Evolutionary conservation across 305 asterid genomes (phyloP).

Genomic region (Fraxinus baroniana): DNA sequence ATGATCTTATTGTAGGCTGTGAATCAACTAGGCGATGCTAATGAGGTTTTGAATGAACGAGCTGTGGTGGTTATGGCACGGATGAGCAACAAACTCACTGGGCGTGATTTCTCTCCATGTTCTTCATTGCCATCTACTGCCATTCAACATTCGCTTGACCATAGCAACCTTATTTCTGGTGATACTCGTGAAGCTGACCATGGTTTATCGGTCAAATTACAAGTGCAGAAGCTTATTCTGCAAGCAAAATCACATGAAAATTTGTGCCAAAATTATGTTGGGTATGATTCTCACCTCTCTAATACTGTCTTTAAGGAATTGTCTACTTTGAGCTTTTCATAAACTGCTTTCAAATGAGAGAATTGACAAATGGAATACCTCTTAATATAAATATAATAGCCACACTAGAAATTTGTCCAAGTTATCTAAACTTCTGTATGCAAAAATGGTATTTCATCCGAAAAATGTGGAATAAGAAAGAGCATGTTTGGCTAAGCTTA

Average conservation of each 20-base stretch:
- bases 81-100: slow-evolving; percentile 95
- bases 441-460: background rate
- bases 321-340: background rate
- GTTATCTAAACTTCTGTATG: background rate
- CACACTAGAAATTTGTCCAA: background rate
- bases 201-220: slow-evolving; percentile 89
- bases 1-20: slow-evolving; percentile 61
- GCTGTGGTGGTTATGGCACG: slow-evolving; percentile 97
- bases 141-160: slow-evolving; percentile 62
- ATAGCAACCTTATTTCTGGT: slow-evolving; percentile 56
- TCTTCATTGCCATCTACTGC: slow-evolving; percentile 61
- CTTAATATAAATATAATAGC: background rate
- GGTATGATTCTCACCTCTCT: slow-evolving; percentile 46
- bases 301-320: background rate
- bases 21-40: slow-evolving; percentile 94
- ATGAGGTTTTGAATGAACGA: slow-evolving; percentile 91
- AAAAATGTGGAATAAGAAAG: background rate
- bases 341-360: background rate
- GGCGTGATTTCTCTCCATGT: slow-evolving; percentile 72
- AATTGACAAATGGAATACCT: background rate
- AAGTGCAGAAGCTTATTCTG: slow-evolving; percentile 91
- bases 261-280: slow-evolving; percentile 95
- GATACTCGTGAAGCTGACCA: slow-evolving; percentile 88
- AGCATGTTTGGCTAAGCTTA: background rate
- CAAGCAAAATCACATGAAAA: slow-evolving; percentile 91